Conservation (phyloP, 139 green algal genomes). For the Chlamydomonas sphaeroides region DNA sequence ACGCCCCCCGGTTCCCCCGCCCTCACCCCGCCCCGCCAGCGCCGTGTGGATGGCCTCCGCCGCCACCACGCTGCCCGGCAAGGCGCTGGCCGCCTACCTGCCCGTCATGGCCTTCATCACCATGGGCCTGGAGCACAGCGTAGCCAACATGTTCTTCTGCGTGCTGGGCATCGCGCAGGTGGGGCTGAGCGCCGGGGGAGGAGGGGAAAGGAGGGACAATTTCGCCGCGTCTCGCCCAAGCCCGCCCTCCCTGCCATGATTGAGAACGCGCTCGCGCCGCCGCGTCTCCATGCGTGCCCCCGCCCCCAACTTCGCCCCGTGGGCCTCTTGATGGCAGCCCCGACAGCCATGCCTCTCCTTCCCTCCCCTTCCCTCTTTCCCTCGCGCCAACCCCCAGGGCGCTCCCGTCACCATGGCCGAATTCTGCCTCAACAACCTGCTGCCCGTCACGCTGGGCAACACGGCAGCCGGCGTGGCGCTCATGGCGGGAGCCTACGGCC, state of each 20-base stretch:
- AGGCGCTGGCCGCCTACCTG: slow-evolving; percentile 80
- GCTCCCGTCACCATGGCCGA: slow-evolving; percentile 72
- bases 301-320: too few species aligned
- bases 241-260: too few species aligned
- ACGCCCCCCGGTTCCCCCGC: too few species aligned
- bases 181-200: neutral
- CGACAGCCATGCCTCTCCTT: too few species aligned
- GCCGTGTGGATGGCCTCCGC: slow-evolving; percentile 83
- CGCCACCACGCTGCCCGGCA: slow-evolving; percentile 76
- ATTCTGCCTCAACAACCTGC: slow-evolving; percentile 84
- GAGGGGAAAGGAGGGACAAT: too few species aligned
- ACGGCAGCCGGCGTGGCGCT: slow-evolving; percentile 34
- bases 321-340: too few species aligned
- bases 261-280: too few species aligned
- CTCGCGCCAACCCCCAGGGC: slow-evolving; percentile 41
- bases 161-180: slow-evolving; percentile 57
- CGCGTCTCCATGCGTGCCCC: too few species aligned
- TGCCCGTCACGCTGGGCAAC: slow-evolving; percentile 88
- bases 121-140: slow-evolving; percentile 87
- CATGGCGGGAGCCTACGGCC: slow-evolving; percentile 38
- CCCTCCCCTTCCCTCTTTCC: neutral
- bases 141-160: slow-evolving; percentile 86
- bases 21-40: too few species aligned
- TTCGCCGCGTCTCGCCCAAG: too few species aligned
- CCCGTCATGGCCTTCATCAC: slow-evolving; percentile 88